A percentile compares a stretch with the other conserved stretches of the same genome.
Conservation (phyloP, 495 filamentous ascomycete genomes). For the Aspergillus ostianus region DNA sequence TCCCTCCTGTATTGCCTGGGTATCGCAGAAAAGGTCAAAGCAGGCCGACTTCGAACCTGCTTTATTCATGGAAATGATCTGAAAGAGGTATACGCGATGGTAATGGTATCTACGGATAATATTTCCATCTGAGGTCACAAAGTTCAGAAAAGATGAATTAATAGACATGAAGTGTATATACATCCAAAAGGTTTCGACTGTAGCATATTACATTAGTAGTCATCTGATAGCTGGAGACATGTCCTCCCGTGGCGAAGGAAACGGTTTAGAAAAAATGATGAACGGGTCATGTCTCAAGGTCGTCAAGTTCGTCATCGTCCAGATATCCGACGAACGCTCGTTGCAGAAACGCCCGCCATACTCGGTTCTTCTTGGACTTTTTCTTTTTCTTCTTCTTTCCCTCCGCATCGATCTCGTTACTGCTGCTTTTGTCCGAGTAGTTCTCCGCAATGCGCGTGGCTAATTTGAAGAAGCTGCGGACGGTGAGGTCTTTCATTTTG, state of each 20-base stretch:
- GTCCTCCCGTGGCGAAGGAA: background rate
- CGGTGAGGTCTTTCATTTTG: constrained; percentile 78
- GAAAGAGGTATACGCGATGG: background rate
- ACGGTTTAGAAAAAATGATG: background rate
- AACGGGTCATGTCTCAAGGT: constrained; percentile 10
- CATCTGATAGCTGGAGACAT: background rate
- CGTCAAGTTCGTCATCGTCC: constrained; percentile 26
- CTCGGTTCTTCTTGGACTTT: constrained; percentile 47
- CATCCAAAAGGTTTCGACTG: background rate
- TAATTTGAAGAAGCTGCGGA: constrained; percentile 74
- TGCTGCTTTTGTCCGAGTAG: constrained; percentile 26
- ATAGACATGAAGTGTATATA: background rate
- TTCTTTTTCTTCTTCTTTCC: constrained; percentile 22
- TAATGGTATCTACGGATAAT: background rate
- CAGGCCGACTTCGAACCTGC: too few relatives aligned
- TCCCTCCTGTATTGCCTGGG: too few relatives aligned
- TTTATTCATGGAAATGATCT: too few relatives aligned
- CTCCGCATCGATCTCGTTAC: constrained; percentile 19
- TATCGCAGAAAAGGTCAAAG: too few relatives aligned
- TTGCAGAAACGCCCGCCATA: constrained; percentile 73
- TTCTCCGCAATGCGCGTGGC: constrained; percentile 72
- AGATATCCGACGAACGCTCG: constrained; percentile 78
- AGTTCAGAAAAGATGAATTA: background rate
- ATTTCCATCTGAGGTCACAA: background rate
- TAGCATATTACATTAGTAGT: background rate